Percentiles rank a stretch among this genome's conserved stretches.
phyloP scores from a whole-genome alignment of 768 basidiomycete species.

The Tricholoma bakamatsutake region DNA sequence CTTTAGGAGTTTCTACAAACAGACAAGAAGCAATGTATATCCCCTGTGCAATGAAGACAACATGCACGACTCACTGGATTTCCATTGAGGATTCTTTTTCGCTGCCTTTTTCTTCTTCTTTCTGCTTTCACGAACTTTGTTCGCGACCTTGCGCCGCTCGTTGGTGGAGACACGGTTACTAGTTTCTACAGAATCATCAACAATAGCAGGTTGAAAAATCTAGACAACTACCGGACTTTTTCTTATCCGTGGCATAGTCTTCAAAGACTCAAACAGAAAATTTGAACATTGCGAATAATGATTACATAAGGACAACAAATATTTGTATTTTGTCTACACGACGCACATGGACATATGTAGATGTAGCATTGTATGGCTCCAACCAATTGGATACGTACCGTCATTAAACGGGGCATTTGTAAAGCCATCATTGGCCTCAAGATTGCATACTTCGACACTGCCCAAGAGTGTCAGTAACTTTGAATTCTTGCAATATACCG shows the following conservation, averaged over 20 bases:
- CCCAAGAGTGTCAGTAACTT: neutral
- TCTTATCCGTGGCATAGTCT: slow-evolving; percentile 12
- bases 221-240: slow-evolving; percentile 5
- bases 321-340: neutral
- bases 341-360: no score
- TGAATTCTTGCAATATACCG: neutral
- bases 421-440: neutral
- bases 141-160: slow-evolving; percentile 64
- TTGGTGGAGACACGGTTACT: slow-evolving; percentile 74
- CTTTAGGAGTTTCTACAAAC: slow-evolving; percentile 66
- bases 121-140: slow-evolving; percentile 70
- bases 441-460: neutral
- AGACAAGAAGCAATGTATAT: neutral
- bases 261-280: neutral
- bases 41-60: neutral
- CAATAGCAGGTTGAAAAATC: neutral
- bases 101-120: slow-evolving; percentile 71
- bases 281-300: neutral
- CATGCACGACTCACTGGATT: slow-evolving; percentile 59
- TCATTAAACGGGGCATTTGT: neutral
- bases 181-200: slow-evolving; percentile 51
- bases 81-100: slow-evolving; percentile 83
- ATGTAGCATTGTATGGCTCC: no score
- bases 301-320: neutral
- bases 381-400: neutral